Evolutionary conservation across 176 grass and related monocot species (phyloP).

Genomic region (Panicum miliaceum): DNA sequence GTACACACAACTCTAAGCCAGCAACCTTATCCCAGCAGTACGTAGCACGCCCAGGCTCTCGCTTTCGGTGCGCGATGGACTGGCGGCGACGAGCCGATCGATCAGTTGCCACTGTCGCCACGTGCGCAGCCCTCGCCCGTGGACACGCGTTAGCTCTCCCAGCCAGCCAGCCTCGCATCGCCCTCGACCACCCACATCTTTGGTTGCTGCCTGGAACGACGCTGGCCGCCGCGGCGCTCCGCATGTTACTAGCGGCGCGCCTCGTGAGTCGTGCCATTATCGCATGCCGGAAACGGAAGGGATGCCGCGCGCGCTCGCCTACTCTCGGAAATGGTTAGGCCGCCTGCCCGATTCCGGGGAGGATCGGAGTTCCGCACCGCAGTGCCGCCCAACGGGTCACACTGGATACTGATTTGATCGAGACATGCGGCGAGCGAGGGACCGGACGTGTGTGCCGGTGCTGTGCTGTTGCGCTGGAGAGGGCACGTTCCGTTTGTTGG

Average conservation of each 20-base stretch:
- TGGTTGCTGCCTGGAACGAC: background rate
- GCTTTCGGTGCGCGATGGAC: background rate
- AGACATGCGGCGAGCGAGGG: too few species aligned
- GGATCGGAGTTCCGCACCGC: too few species aligned
- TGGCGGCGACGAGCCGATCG: background rate
- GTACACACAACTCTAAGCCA: too few species aligned
- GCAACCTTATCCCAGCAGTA: too few species aligned
- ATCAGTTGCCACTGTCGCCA: background rate
- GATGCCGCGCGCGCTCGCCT: background rate
- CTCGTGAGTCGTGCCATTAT: constrained; percentile 2
- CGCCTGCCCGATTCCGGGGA: too few species aligned
- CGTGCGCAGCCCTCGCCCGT: background rate
- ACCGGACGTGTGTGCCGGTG: too few species aligned
- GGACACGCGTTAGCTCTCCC: background rate
- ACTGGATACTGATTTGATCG: too few species aligned
- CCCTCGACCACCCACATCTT: background rate
- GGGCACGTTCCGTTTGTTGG: too few species aligned
- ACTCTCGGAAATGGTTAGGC: too few species aligned
- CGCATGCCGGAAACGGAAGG: background rate
- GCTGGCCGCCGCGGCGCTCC: background rate
- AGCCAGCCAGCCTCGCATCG: background rate
- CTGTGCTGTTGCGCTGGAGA: too few species aligned
- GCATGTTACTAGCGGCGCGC: background rate
- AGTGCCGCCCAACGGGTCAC: too few species aligned
- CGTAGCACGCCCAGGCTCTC: background rate